Conservation (phyloP, 805 yeast species). For the Starmerella apicola region DNA sequence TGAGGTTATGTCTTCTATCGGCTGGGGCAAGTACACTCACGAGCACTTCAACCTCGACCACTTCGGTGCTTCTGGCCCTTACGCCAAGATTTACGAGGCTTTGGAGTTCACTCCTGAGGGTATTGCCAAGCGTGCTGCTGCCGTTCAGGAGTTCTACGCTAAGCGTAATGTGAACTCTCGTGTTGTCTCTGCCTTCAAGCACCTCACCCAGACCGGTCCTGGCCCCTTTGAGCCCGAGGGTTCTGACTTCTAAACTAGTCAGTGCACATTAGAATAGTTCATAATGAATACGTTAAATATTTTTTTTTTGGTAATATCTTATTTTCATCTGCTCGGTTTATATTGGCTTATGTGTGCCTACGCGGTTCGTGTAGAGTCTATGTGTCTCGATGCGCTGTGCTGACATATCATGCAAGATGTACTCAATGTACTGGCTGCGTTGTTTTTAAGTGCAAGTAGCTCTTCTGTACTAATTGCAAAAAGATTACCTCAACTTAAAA, state of each 20-base stretch:
- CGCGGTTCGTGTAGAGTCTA: too few relatives aligned
- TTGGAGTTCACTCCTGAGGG: slow-evolving; percentile 92
- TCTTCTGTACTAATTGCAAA: slow-evolving; percentile 12
- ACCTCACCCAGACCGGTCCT: slow-evolving; percentile 23
- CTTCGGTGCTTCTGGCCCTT: slow-evolving; percentile 96
- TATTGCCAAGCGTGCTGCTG: slow-evolving; percentile 70
- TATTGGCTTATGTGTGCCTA: too few relatives aligned
- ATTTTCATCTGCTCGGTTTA: too few relatives aligned
- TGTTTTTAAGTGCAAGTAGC: slow-evolving; percentile 6
- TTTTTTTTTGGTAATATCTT: too few relatives aligned
- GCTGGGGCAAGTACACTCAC: slow-evolving; percentile 93
- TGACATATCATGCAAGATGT: not conserved
- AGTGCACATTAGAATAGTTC: too few relatives aligned
- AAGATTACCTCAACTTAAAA: slow-evolving; percentile 8
- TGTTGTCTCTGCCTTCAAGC: slow-evolving; percentile 32
- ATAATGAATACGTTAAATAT: too few relatives aligned
- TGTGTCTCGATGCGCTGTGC: not conserved
- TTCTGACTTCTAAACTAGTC: too few relatives aligned
- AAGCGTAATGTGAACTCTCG: slow-evolving; percentile 63
- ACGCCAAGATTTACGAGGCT: slow-evolving; percentile 63
- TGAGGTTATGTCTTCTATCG: slow-evolving; percentile 82
- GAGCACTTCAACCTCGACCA: slow-evolving; percentile 90
- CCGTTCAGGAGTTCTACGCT: slow-evolving; percentile 72
- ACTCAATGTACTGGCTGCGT: slow-evolving; percentile 1
- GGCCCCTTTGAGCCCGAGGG: slow-evolving; percentile 19